A percentile compares a stretch with the other conserved stretches of the same genome.
phyloP scores from a whole-genome alignment of 2,329 filamentous ascomycete genomes.

The Hypoxylon sp. region DNA sequence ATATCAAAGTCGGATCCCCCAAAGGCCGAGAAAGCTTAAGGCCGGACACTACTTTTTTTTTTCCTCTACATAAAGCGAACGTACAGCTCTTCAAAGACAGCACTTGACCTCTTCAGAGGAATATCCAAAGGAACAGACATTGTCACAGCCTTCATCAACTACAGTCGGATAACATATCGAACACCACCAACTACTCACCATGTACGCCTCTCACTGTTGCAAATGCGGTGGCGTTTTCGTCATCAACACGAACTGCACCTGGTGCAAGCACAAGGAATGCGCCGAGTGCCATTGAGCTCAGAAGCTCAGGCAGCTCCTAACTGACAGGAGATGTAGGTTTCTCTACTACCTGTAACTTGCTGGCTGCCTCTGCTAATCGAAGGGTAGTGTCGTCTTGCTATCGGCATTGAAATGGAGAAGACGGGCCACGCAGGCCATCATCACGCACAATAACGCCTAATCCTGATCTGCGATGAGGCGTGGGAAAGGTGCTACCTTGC shows the following conservation, averaged over 20 bases:
- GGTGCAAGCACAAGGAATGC: constrained; percentile 46
- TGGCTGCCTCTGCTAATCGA: constrained; percentile 7
- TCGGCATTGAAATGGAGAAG: constrained; percentile 1
- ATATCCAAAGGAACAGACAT: not conserved
- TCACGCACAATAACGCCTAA: constrained; percentile 1
- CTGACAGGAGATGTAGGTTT: constrained; percentile 4
- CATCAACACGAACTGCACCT: constrained; percentile 43
- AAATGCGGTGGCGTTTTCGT: constrained; percentile 45
- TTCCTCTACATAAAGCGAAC: not conserved
- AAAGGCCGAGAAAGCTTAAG: not conserved
- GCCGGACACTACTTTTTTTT: not conserved
- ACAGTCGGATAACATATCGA: not conserved
- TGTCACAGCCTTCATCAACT: not conserved
- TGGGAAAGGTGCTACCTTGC: constrained; percentile 2
- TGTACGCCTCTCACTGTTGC: constrained; percentile 44
- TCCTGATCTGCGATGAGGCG: constrained; percentile 5
- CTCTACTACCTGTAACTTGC: not conserved
- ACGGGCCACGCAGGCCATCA: constrained; percentile 7
- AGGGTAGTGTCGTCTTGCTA: constrained; percentile 5
- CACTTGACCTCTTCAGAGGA: not conserved
- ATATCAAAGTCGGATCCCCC: constrained; percentile 26
- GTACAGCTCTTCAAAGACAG: not conserved
- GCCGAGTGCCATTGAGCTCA: constrained; percentile 37
- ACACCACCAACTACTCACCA: constrained; percentile 21
- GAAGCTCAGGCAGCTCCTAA: constrained; percentile 12